Evolutionary conservation across 208 protist genomes (phyloP), one percentile per base, ranked within the genome.

Genomic region (Acanthamoeba lenticulata): DNA sequence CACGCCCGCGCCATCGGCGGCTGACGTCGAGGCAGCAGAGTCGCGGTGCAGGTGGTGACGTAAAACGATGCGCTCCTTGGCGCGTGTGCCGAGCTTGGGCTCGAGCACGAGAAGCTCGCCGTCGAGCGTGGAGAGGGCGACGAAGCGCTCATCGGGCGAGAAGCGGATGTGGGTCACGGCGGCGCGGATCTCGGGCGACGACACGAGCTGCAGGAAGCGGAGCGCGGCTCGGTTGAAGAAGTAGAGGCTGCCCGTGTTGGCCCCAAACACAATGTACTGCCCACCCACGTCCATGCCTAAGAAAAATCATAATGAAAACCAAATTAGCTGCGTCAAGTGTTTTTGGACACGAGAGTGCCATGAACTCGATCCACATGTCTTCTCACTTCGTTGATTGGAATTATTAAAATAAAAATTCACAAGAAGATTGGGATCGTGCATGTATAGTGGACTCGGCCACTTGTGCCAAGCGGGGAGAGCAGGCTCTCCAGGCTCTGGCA

Each of bases 231-330:
- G 69, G 19, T 81, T 47, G 27, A 81, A 81, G 29, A 81, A 40
- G 69, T 81, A 81, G 69, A 81, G 69, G 32, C 38, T 81, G 69
- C 69, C 69, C 40, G 69, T 81, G 29, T 81, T 81, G 69, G 69
- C 40, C 3, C 69, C 69, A 27, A 81, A 81, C 7, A 81, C 40
- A 24, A 81, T 40, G 69, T 81, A 40, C 13, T 44, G 11, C 29
- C 4, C 69, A 11, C 38, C 32, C 38, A 47, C 69, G 69, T 81
- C 69, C 69, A 81, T 81, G 29, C 69, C 57, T 65, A 65, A 34
- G 7, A 65, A 65, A 29, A 29, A 65, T 65, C n/a, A 65, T 65
- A 29, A 65, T 65, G 7, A 34, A 65, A 34, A 34, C 7, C 7
- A 5, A 5, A 65, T n/a, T 65, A 65, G 15, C 27, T 49, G 45